These are phyloP conservation scores for Eucalyptus marginata DNA, from an alignment of 345 rosid genomes.

Conservation along the genomic window DNA sequence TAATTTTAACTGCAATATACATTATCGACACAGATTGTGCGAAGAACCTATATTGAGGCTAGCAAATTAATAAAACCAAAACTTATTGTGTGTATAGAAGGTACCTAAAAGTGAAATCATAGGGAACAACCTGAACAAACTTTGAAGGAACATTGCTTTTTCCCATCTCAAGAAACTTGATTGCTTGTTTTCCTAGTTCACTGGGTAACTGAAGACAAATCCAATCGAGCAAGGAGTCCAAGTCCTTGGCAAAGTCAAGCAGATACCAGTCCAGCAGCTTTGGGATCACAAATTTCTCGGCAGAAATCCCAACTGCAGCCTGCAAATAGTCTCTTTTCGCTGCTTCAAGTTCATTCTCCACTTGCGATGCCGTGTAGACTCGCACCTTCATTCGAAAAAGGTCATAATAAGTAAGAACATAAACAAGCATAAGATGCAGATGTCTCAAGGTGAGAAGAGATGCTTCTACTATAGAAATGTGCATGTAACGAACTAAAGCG, in stretches of 20 bases:
- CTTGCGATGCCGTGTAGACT: constrained; percentile 53
- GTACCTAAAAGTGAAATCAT: constrained; percentile 70
- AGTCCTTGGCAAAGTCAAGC: constrained; percentile 78
- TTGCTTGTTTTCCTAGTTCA: constrained; percentile 58
- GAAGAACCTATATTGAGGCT: background rate
- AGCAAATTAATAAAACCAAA: background rate
- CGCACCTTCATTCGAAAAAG: constrained; percentile 35
- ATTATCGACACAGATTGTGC: background rate
- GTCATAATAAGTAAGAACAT: background rate
- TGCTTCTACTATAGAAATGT: background rate
- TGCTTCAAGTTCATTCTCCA: constrained; percentile 50
- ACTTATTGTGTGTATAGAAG: constrained; percentile 27
- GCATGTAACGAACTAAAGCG: background rate
- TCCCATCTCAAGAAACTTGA: constrained; percentile 49
- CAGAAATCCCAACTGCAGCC: constrained; percentile 60
- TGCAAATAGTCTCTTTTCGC: constrained; percentile 74
- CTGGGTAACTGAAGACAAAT: constrained; percentile 77
- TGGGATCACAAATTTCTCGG: constrained; percentile 44
- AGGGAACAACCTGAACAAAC: constrained; percentile 48
- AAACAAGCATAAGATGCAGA: background rate
- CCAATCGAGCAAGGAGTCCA: constrained; percentile 78
- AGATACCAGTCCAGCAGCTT: constrained; percentile 76
- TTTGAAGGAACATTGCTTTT: constrained; percentile 26
- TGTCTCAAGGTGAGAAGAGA: background rate
- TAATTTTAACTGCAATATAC: background rate